phyloP scores from a whole-genome alignment of 83 land plant genomes.

The Picea abies region DNA sequence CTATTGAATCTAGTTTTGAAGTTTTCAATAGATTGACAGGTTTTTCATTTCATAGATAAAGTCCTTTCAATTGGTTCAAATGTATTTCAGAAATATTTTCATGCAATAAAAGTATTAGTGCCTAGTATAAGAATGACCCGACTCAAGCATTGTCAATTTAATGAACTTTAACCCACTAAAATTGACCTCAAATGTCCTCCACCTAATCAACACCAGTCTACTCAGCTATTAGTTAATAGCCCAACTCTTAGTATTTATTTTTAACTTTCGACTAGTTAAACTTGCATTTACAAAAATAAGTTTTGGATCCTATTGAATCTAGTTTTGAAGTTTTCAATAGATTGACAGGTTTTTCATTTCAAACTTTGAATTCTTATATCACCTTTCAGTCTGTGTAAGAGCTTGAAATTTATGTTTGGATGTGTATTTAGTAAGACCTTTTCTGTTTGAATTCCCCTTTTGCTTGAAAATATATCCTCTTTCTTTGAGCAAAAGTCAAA shows the following conservation, averaged over 20 bases:
- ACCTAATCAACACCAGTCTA: too few relatives aligned
- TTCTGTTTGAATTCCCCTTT: neutral
- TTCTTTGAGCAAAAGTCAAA: neutral
- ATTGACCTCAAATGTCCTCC: too few relatives aligned
- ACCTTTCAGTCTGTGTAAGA: neutral
- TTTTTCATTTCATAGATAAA: neutral
- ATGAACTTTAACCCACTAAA: too few relatives aligned
- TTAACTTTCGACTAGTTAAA: too few relatives aligned
- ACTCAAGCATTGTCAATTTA: too few relatives aligned
- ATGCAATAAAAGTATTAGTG: too few relatives aligned
- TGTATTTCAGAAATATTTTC: too few relatives aligned
- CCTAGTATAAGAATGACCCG: too few relatives aligned
- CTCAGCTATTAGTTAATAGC: too few relatives aligned
- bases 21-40: slow-evolving; percentile 1
- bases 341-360: neutral
- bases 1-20: neutral
- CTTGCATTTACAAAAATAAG: too few relatives aligned
- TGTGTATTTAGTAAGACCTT: neutral
- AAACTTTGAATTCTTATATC: neutral
- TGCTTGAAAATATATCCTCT: neutral
- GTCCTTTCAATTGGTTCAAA: too few relatives aligned
- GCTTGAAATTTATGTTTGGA: neutral
- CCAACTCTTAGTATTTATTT: too few relatives aligned
- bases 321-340: neutral
- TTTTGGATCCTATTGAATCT: neutral